These are phyloP conservation scores for Trichosanthes cucumerina DNA, from an alignment of 306 rosid species.

Conservation along the genomic window DNA sequence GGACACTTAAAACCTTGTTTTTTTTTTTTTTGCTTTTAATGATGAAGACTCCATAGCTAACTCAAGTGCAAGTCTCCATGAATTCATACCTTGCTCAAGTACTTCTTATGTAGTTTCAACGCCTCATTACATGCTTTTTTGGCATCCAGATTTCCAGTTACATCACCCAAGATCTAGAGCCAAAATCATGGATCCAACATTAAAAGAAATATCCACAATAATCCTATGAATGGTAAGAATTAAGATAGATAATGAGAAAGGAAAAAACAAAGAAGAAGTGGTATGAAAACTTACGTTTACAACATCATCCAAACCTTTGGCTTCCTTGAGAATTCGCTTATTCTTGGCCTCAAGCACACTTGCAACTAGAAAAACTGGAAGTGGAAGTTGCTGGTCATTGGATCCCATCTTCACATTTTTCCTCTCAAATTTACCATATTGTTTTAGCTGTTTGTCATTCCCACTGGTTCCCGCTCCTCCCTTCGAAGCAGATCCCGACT, in stretches of 20 bases:
- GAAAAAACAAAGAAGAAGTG: constrained; percentile 1
- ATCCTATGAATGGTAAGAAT: background rate
- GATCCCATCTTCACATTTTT: constrained; percentile 47
- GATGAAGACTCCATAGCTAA: background rate
- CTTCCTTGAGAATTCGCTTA: constrained; percentile 63
- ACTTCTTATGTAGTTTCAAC: constrained; percentile 78
- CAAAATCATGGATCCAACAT: constrained; percentile 16
- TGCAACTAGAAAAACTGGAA: constrained; percentile 78
- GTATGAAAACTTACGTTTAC: constrained; percentile 37
- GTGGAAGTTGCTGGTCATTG: constrained; percentile 34
- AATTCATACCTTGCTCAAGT: constrained; percentile 53
- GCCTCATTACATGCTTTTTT: constrained; percentile 73
- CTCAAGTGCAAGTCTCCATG: background rate
- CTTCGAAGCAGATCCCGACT: constrained; percentile 19
- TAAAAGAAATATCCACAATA: constrained; percentile 10
- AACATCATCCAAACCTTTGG: constrained; percentile 89
- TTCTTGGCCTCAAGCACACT: constrained; percentile 79
- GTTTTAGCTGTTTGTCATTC: constrained; percentile 51
- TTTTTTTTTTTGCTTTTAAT: background rate
- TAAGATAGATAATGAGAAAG: background rate
- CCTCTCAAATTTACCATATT: constrained; percentile 85
- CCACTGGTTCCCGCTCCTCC: constrained; percentile 19
- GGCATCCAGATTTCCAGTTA: constrained; percentile 73
- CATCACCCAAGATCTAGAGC: constrained; percentile 67
- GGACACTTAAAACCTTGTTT: too few species aligned